A percentile compares a stretch with the other conserved stretches of the same genome.
Evolutionary conservation across 2,329 filamentous ascomycete genomes (phyloP).

Genomic region (Cytospora schulzeri): DNA sequence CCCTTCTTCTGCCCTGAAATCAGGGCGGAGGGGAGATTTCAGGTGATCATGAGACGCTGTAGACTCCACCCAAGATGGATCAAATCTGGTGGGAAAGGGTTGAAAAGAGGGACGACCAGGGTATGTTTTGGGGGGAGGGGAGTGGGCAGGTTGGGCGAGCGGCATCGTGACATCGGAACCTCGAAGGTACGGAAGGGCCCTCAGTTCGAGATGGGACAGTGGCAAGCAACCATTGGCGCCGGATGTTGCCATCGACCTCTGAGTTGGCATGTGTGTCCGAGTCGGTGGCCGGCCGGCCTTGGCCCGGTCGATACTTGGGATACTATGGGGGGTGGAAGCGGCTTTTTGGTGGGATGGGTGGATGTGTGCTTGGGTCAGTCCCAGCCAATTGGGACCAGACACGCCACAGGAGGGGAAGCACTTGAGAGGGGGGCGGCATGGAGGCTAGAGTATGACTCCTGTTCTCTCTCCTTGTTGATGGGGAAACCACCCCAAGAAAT

Average conservation of each 20-base stretch:
- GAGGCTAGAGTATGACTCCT: slow-evolving; percentile 6
- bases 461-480: background rate
- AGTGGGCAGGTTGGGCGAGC: slow-evolving; percentile 13
- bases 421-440: no score
- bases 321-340: background rate
- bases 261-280: slow-evolving; percentile 23
- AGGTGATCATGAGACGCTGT: slow-evolving; percentile 23
- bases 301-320: slow-evolving; percentile 15
- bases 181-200: slow-evolving; percentile 10
- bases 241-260: slow-evolving; percentile 19
- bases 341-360: slow-evolving; percentile 14
- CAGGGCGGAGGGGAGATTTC: slow-evolving; percentile 20
- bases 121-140: no score
- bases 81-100: slow-evolving; percentile 23
- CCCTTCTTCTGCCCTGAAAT: slow-evolving; percentile 23
- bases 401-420: slow-evolving; percentile 18
- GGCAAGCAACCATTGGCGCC: slow-evolving; percentile 13
- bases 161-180: slow-evolving; percentile 15
- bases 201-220: slow-evolving; percentile 7
- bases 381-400: slow-evolving; percentile 15
- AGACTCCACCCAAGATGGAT: slow-evolving; percentile 12
- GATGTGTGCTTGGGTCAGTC: slow-evolving; percentile 6
- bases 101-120: background rate
- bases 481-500: background rate
- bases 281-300: slow-evolving; percentile 21